phyloP scores from a whole-genome alignment of 2,329 filamentous ascomycete species.

The Microcera coccophila region DNA sequence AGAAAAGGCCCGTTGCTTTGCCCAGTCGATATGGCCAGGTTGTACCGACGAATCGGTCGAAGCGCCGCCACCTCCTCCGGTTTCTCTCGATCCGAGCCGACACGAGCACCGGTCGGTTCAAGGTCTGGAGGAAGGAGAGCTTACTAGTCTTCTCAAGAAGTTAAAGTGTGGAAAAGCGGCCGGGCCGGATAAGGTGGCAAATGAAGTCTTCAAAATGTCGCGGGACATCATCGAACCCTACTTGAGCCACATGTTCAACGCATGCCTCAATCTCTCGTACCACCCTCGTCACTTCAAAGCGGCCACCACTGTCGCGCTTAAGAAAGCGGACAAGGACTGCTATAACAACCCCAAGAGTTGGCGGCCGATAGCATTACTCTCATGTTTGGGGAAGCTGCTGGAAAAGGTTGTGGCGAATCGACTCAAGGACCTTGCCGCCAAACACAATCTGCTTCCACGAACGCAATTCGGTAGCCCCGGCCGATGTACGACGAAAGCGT shows the following conservation, averaged over 20 bases:
- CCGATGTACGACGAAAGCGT: constrained; percentile 6
- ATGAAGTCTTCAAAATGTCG: constrained; percentile 6
- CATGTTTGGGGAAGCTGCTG: constrained; percentile 7
- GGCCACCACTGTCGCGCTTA: constrained; percentile 4
- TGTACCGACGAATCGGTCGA: background rate
- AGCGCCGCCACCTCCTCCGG: no score
- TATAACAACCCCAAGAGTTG: constrained; percentile 1
- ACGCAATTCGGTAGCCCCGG: constrained; percentile 4
- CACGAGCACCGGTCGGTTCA: background rate
- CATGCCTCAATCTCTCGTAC: constrained; percentile 2
- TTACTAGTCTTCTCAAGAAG: background rate
- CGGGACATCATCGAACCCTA: background rate
- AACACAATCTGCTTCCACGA: background rate
- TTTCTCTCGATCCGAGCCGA: background rate
- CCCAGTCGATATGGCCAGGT: background rate
- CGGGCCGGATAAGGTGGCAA: constrained; percentile 5
- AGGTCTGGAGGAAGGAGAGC: background rate
- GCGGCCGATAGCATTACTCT: constrained; percentile 9
- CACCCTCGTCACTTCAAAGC: constrained; percentile 8
- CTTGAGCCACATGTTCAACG: constrained; percentile 3
- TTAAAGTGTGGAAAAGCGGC: constrained; percentile 1
- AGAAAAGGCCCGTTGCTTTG: background rate
- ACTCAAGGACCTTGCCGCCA: background rate
- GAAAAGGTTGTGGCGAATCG: constrained; percentile 8
- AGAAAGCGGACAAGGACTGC: background rate